Conservation (phyloP, 345 rosid genomes). For the Combretum micranthum region DNA sequence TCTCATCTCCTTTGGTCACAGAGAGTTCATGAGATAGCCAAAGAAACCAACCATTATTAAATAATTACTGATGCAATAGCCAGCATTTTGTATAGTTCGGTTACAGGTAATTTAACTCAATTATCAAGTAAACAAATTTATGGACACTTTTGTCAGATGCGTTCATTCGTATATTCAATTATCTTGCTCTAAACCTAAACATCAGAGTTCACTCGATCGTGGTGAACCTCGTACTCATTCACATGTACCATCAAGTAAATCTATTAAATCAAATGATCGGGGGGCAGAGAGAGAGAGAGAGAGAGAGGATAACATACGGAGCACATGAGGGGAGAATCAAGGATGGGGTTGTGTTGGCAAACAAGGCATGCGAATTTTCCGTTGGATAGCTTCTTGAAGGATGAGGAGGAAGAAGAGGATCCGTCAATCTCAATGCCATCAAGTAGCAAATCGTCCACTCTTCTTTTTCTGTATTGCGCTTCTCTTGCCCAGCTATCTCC, state of each 20-base stretch:
- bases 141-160: too few species aligned
- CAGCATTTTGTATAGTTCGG: too few species aligned
- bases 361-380: slow-evolving; percentile 43
- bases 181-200: too few species aligned
- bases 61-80: too few species aligned
- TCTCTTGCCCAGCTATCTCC: slow-evolving; percentile 59
- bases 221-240: too few species aligned
- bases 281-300: not conserved
- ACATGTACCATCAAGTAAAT: not conserved
- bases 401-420: slow-evolving; percentile 3
- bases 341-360: slow-evolving; percentile 37
- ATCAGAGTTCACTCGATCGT: too few species aligned
- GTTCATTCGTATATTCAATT: too few species aligned
- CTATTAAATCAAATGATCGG: not conserved
- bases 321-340: slow-evolving; percentile 44
- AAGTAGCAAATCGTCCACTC: slow-evolving; percentile 25
- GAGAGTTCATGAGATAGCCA: too few species aligned
- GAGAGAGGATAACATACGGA: slow-evolving; percentile 16
- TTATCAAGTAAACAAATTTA: too few species aligned
- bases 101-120: too few species aligned
- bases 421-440: slow-evolving; percentile 14
- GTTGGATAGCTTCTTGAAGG: slow-evolving; percentile 36
- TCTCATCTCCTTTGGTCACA: too few species aligned
- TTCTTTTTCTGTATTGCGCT: slow-evolving; percentile 36
- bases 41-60: too few species aligned